phyloP scores from a whole-genome alignment of 208 protist genomes.

The Trypanosoma scelopori region DNA sequence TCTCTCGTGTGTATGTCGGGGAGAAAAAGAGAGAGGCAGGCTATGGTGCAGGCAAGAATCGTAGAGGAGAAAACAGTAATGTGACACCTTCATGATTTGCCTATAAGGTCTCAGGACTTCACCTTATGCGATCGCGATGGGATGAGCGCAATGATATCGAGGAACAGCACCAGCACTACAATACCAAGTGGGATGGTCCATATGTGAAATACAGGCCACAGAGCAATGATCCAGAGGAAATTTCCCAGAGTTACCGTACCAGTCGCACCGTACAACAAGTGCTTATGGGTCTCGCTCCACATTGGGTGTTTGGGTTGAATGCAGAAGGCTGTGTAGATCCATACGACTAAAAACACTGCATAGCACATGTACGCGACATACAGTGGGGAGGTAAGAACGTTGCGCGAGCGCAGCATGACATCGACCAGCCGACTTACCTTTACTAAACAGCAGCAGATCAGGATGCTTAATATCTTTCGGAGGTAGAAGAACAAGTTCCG shows the following conservation, averaged over 20 bases:
- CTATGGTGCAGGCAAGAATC: constrained; percentile 1
- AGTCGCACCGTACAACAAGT: constrained; percentile 49
- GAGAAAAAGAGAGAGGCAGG: constrained; percentile 10
- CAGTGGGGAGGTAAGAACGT: constrained; percentile 38
- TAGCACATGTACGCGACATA: constrained; percentile 51
- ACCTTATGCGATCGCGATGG: constrained; percentile 19
- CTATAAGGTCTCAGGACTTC: constrained; percentile 12
- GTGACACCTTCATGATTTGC: constrained; percentile 2
- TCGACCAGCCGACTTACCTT: constrained; percentile 37
- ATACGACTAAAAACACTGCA: constrained; percentile 61
- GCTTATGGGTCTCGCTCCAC: constrained; percentile 68
- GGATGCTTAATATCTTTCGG: constrained; percentile 8
- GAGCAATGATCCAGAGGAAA: constrained; percentile 60
- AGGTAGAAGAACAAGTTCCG: constrained; percentile 18
- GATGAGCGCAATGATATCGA: constrained; percentile 23
- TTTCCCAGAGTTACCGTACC: constrained; percentile 30
- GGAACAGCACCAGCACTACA: constrained; percentile 19
- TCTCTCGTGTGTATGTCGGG: no score
- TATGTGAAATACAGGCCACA: constrained; percentile 71
- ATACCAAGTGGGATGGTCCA: constrained; percentile 51
- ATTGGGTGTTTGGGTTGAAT: constrained; percentile 51
- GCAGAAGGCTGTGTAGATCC: constrained; percentile 59
- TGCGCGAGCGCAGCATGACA: constrained; percentile 48
- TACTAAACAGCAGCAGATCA: constrained; percentile 11
- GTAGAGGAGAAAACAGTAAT: constrained; percentile 9